A percentile compares a stretch with the other conserved stretches of the same genome.
Conservation (phyloP, 169 alveolate genomes). For the Cryptosporidium felis region DNA sequence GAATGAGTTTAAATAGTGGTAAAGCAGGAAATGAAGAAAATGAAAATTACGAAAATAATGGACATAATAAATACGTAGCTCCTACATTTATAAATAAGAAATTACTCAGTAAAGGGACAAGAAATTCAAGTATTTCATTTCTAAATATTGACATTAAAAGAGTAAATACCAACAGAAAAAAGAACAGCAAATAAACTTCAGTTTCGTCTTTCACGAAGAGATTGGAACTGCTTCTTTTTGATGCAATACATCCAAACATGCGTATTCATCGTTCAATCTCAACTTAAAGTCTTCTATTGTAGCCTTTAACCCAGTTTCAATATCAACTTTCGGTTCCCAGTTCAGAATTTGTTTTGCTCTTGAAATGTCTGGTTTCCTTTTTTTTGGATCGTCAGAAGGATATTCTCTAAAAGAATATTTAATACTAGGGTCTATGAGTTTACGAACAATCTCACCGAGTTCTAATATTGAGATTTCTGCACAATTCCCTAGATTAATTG, state of each 20-base stretch:
- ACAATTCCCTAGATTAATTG: slow-evolving; percentile 83
- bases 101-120: not conserved
- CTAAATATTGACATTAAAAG: not conserved
- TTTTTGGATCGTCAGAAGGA: slow-evolving; percentile 78
- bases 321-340: slow-evolving; percentile 76
- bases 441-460: slow-evolving; percentile 78
- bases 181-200: no score
- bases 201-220: no score
- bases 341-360: slow-evolving; percentile 71
- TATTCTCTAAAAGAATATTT: slow-evolving; percentile 52
- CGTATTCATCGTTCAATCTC: slow-evolving; percentile 35
- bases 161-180: not conserved
- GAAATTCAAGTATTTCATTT: not conserved
- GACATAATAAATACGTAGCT: no score
- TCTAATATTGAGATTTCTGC: slow-evolving; percentile 79
- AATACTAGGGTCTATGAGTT: slow-evolving; percentile 59
- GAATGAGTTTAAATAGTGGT: not conserved
- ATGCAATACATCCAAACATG: not conserved
- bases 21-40: not conserved
- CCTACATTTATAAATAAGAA: no score
- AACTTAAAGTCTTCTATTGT: slow-evolving; percentile 72
- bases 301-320: slow-evolving; percentile 72
- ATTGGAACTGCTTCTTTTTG: slow-evolving; percentile 42
- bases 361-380: slow-evolving; percentile 77
- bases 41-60: not conserved